phyloP scores from a whole-genome alignment of 2,329 filamentous ascomycete genomes.

The Fusarium sp. region DNA sequence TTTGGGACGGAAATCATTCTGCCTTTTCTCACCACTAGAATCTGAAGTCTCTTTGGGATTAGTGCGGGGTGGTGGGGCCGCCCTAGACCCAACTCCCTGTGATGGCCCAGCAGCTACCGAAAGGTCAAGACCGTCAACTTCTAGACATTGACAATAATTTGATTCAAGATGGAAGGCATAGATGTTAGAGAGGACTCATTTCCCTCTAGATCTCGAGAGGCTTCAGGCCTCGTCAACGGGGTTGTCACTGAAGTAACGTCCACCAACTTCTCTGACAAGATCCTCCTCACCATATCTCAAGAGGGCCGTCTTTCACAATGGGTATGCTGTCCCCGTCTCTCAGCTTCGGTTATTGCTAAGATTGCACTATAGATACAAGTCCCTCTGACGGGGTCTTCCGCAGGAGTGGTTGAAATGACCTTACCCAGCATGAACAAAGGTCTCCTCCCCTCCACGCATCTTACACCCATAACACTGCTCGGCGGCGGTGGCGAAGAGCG shows the following conservation, averaged over 20 bases:
- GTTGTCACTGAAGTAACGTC: slow-evolving; percentile 77
- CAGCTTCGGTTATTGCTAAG: neutral
- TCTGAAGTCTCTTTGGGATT: slow-evolving; percentile 43
- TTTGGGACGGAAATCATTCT: slow-evolving; percentile 49
- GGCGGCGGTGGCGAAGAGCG: slow-evolving; percentile 83
- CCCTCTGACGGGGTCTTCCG: slow-evolving; percentile 74
- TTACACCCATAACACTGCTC: slow-evolving; percentile 88
- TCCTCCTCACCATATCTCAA: slow-evolving; percentile 90
- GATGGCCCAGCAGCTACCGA: slow-evolving; percentile 1
- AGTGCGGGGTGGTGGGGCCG: slow-evolving; percentile 48
- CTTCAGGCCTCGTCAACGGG: slow-evolving; percentile 72
- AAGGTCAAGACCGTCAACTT: slow-evolving; percentile 7
- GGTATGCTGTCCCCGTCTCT: slow-evolving; percentile 60
- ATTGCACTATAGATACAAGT: slow-evolving; percentile 73
- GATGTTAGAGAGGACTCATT: slow-evolving; percentile 67
- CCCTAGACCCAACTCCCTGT: slow-evolving; percentile 19
- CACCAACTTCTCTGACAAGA: slow-evolving; percentile 86
- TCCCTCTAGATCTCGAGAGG: slow-evolving; percentile 71
- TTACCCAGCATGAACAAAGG: slow-evolving; percentile 57
- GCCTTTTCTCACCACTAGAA: slow-evolving; percentile 51
- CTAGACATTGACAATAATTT: slow-evolving; percentile 14
- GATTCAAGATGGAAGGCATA: slow-evolving; percentile 50
- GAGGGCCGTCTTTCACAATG: slow-evolving; percentile 89
- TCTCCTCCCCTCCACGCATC: slow-evolving; percentile 79
- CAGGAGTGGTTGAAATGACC: slow-evolving; percentile 71